Conservation (phyloP, 345 rosid genomes). For the Ceriops zippeliana region DNA sequence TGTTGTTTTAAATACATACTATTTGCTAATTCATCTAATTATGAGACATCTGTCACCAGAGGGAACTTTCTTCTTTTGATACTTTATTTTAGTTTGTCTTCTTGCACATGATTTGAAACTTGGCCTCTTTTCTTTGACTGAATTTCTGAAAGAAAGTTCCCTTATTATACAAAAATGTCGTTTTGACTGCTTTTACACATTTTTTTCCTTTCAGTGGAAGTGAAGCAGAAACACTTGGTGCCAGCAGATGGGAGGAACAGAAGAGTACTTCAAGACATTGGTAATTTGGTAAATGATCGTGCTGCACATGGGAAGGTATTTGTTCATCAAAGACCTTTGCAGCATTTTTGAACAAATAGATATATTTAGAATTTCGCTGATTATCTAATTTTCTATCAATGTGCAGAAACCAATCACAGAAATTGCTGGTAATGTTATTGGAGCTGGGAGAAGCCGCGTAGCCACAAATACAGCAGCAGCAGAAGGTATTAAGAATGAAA, state of each 20-base stretch:
- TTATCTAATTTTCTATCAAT: not conserved
- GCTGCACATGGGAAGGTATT: slow-evolving; percentile 50
- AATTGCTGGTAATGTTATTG: slow-evolving; percentile 13
- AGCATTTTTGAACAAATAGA: not conserved
- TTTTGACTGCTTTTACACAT: not conserved
- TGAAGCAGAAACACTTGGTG: slow-evolving; percentile 42
- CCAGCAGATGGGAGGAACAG: slow-evolving; percentile 48
- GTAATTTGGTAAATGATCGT: slow-evolving; percentile 54
- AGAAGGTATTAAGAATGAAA: slow-evolving; percentile 22
- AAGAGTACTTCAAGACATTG: slow-evolving; percentile 71
- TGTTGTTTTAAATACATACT: too few species aligned
- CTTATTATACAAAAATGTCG: not conserved
- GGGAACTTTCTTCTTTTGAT: too few species aligned
- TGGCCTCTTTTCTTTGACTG: not conserved
- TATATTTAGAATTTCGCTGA: not conserved
- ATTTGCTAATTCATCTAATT: not conserved
- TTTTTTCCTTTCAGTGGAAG: slow-evolving; percentile 31
- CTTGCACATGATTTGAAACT: not conserved
- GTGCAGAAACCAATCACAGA: slow-evolving; percentile 30
- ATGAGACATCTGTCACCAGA: not conserved
- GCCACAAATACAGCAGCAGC: slow-evolving; percentile 4
- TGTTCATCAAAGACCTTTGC: not conserved
- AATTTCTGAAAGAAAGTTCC: not conserved
- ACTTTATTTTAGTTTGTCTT: not conserved
- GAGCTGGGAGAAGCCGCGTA: slow-evolving; percentile 16